Base-by-base conservation (phyloP, 176 grass and related monocot genomes). In the Eleusine indica region DNA sequence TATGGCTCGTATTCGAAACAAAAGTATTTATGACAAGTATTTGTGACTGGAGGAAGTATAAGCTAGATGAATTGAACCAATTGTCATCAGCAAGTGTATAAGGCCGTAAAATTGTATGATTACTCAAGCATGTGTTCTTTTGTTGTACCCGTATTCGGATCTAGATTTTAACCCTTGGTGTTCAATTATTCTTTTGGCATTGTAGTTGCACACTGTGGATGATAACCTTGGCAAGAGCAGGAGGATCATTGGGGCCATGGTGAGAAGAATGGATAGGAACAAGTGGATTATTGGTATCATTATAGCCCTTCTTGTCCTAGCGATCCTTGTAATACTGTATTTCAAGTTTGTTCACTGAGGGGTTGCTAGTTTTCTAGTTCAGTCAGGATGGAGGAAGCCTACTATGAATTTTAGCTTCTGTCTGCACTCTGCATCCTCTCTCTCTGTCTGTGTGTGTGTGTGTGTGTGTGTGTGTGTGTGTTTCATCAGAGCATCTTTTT, bases 201-300 rank as follows among this genome's bases (percentile, higher is more conserved):
- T 68, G 62, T 54, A 98, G 95, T 70, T 98, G 70, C 61, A 93
- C 29, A 87, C 66, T 1, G 89, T 88, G 44, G 96, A 98, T 78
- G 85, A 72, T 85, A 95, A 91, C 25, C 5, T 98, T 42, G 58
- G 83, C 30, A 95, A 93, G 85, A 91, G 96, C 85, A 95, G 82
- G 66, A 95, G 66, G 87, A 87, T 90, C n/a, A 88, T 95, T 14
- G 66, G 87, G 3, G 82, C 85, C 75, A 98, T 98, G 93, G 85
- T 80, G 66, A 93, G 86, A 66, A 98, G 89, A 83, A 98, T 98
- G 96, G 92, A 95, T 81, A 86, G 18, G 76, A 93, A 93, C 85
- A 98, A 95, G 76, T 98, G 86, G 88, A 93, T 95, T 68, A 95
- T 98, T 6, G 80, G 95, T 51, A 22, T 90, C 35, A 88, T 98